Evolutionary conservation across 1,284 basidiomycete species (phyloP).

Genomic region (Grifola frondosa): DNA sequence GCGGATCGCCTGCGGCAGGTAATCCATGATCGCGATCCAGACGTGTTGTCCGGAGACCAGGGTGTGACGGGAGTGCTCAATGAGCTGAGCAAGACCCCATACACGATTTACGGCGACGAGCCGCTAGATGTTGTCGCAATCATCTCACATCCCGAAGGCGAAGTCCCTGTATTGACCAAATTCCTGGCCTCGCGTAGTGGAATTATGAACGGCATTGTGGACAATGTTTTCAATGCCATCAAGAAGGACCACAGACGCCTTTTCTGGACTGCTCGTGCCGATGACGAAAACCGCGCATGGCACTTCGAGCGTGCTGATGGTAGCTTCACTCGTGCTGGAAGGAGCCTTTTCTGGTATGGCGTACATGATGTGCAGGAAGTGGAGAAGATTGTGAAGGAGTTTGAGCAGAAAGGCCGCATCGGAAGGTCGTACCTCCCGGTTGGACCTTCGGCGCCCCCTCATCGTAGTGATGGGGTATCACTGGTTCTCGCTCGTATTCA

Average conservation of each 20-base stretch:
- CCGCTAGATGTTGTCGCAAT: slow-evolving; percentile 95
- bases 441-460: slow-evolving; percentile 74
- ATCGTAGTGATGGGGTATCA: slow-evolving; percentile 43
- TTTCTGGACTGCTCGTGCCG: slow-evolving; percentile 95
- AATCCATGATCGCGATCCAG: slow-evolving; percentile 92
- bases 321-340: slow-evolving; percentile 93
- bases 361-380: slow-evolving; percentile 92
- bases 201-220: slow-evolving; percentile 90
- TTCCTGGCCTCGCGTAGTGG: slow-evolving; percentile 88
- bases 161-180: slow-evolving; percentile 91
- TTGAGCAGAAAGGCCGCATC: slow-evolving; percentile 82
- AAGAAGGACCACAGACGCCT: slow-evolving; percentile 93
- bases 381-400: slow-evolving; percentile 79
- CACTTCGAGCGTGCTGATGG: slow-evolving; percentile 99
- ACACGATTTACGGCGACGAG: slow-evolving; percentile 97
- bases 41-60: slow-evolving; percentile 81
- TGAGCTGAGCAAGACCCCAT: slow-evolving; percentile 78
- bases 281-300: slow-evolving; percentile 97
- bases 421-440: slow-evolving; percentile 78
- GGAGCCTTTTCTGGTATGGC: slow-evolving; percentile 97
- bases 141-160: slow-evolving; percentile 88
- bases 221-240: slow-evolving; percentile 97
- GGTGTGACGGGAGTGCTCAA: slow-evolving; percentile 90
- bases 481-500: slow-evolving; percentile 64
- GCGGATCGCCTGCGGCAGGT: slow-evolving; percentile 92